Base-by-base conservation (phyloP, 192 early-diverging fungal genomes). In the Backusella australiensis region DNA sequence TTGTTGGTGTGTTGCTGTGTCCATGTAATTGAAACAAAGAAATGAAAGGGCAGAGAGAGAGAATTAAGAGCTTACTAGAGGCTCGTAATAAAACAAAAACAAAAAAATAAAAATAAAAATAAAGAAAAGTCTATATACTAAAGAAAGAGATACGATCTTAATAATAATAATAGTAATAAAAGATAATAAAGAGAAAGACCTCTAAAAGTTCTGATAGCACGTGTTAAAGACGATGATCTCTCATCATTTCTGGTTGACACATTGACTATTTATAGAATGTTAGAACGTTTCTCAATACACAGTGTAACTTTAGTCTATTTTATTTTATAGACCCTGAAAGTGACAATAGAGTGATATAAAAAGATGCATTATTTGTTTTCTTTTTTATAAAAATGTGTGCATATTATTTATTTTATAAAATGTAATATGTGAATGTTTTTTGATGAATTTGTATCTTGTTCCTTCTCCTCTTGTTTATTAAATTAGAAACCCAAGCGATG, bases 401-500 rank as follows among this genome's bases (percentile, higher is more conserved):
- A 32, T 67, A 26, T 67, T 67, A 67, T 68, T 68, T 68, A 68
- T 68, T 68, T 17, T 68, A 21, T 32, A 34, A 38, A 71, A 32
- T 38, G 38, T 29, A 35, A 73, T 32, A 35, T 73, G 29, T 5
- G 26, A 52, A n/a, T 49, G 17, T 49, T n/a, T 49, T 49, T 26
- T 56, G 21, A 76, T 38, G 12, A n/a, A 29, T 70, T 76, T 19
- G 46, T 49, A n/a, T 49, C 6, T 49, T 6, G 15, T 7, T 49
- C n/a, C 17, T 49, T 1, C 5, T 46, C 15, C 17, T 46, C 3
- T 46, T 32, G 17, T 75, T 3, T 32, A 32, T 32, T 32, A 32
- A 32, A 3, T 32, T 73, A 80, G 26, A 84, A 82, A 15, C 83
- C 78, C 35, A 90, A 74, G 69, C 90, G 85, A 73, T 95, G 94